These are phyloP conservation scores for Delonix regia DNA, from an alignment of 306 rosid genomes.

Conservation along the genomic window DNA sequence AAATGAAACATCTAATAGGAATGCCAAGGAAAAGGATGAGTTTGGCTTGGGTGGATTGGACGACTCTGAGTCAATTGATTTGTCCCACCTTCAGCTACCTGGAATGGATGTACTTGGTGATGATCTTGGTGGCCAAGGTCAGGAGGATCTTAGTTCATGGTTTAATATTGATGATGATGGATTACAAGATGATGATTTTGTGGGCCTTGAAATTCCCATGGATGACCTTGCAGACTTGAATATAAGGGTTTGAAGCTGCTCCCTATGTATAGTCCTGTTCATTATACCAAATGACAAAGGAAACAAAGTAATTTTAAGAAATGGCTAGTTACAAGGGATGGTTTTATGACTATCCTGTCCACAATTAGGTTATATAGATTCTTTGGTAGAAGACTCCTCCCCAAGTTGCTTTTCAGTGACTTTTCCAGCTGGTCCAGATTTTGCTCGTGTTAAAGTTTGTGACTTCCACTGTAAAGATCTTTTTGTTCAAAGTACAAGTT, in stretches of 20 bases:
- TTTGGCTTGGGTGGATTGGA: slow-evolving; percentile 70
- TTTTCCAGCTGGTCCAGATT: slow-evolving; percentile 76
- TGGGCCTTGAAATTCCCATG: slow-evolving; percentile 99
- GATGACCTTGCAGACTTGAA: slow-evolving; percentile 97
- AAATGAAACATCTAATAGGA: slow-evolving; percentile 55
- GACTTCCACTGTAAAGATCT: slow-evolving; percentile 90
- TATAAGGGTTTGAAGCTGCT: slow-evolving; percentile 95
- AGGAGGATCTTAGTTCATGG: slow-evolving; percentile 98
- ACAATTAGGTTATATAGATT: slow-evolving; percentile 92
- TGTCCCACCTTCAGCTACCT: slow-evolving; percentile 87
- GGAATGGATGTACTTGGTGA: slow-evolving; percentile 93
- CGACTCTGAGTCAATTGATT: slow-evolving; percentile 75
- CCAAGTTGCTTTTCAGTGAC: slow-evolving; percentile 89
- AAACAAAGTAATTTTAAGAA: slow-evolving; percentile 77
- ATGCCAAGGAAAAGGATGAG: slow-evolving; percentile 68
- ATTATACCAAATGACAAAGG: slow-evolving; percentile 88
- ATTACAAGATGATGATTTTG: slow-evolving; percentile 88
- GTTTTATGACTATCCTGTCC: slow-evolving; percentile 65
- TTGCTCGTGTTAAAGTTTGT: slow-evolving; percentile 72
- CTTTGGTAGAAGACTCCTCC: slow-evolving; percentile 78
- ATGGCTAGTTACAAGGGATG: slow-evolving; percentile 73
- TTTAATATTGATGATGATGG: slow-evolving; percentile 92
- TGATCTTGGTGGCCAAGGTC: slow-evolving; percentile 81
- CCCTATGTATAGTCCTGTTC: slow-evolving; percentile 94
- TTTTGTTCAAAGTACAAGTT: slow-evolving; percentile 84